Base-by-base conservation (phyloP, 257 asterid species). In the Plantago elongata region DNA sequence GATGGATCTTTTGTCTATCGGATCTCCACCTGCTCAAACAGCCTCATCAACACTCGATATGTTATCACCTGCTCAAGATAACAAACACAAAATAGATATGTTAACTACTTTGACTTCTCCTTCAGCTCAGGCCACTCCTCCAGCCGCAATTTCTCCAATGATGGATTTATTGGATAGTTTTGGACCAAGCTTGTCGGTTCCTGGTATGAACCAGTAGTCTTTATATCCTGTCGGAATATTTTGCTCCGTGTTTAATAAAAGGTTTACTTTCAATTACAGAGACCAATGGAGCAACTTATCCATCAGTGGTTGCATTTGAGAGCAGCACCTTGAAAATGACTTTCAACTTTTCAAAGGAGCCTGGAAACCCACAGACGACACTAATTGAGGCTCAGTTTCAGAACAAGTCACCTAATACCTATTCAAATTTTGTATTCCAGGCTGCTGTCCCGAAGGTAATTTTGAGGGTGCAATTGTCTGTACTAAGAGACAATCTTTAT, bases 381-480 rank as follows among this genome's bases (percentile, higher is more conserved):
- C 9, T 76, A n/a, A 77, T 93, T 42, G 92, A 93, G 77, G 95
- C 97, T 69, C 75, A 75, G 57, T 87, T 93, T 75, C 51, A 61
- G 40, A 93, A 93, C 76, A 89, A 85, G 69, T 83, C 96, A 5
- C 60, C 87, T 61, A 70, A 87, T 72, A 70, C 65, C 34, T 87
- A 74, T 77, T 80, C 92, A 14, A 83, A 85, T 74, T 93, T 93
- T 22, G 72, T 89, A 54, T 93, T 93, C 78, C 97, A 85, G 88
- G 94, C 96, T 18, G 97, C 99, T 0, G 99, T 93, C 22, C 99
- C 99, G 27, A 93, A 89, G 99, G 99, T 89, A 87, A 55, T 63
- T 47, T 43, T 15, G 16, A 51, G 44, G 30, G 17, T 57, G 56
- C 47, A 47, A 10, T 62, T 13, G 37, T 54, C 22, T 62, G n/a